phyloP scores from a whole-genome alignment of 2,329 filamentous ascomycete species.

The Fusarium redolens region DNA sequence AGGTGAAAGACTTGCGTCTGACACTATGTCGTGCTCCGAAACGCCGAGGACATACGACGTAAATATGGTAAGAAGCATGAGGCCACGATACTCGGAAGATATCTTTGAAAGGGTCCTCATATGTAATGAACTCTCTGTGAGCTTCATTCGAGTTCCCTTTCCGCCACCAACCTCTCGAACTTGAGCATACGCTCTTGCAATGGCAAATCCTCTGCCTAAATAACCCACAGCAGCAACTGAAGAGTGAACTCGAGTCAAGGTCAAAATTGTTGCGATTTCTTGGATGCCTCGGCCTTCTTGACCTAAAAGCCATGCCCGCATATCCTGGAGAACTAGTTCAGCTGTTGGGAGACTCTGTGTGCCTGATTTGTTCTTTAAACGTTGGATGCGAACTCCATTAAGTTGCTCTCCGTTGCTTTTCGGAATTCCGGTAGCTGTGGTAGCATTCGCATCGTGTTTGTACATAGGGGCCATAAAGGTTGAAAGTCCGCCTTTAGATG shows the following conservation, averaged over 20 bases:
- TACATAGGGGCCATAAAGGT: conserved; percentile 73
- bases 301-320: conserved; percentile 75
- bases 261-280: conserved; percentile 76
- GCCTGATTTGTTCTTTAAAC: conserved; percentile 79
- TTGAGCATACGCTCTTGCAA: conserved; percentile 67
- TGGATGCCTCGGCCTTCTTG: conserved; percentile 73
- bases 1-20: conserved; percentile 14
- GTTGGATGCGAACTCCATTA: conserved; percentile 75
- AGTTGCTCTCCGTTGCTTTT: conserved; percentile 55
- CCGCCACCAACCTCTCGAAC: conserved; percentile 64
- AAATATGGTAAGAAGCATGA: conserved; percentile 67
- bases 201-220: conserved; percentile 65
- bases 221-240: conserved; percentile 64
- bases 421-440: conserved; percentile 43
- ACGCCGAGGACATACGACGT: conserved; percentile 65
- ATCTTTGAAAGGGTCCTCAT: conserved; percentile 68
- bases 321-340: conserved; percentile 73
- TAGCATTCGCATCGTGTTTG: conserved; percentile 51
- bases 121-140: conserved; percentile 66
- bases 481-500: conserved; percentile 46
- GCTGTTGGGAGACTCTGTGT: conserved; percentile 78
- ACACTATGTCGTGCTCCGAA: conserved; percentile 57
- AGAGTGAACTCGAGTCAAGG: conserved; percentile 72
- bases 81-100: conserved; percentile 65
- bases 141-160: conserved; percentile 56